phyloP scores from a whole-genome alignment of 805 yeast genomes.

The Myxozyma mucilagina region DNA sequence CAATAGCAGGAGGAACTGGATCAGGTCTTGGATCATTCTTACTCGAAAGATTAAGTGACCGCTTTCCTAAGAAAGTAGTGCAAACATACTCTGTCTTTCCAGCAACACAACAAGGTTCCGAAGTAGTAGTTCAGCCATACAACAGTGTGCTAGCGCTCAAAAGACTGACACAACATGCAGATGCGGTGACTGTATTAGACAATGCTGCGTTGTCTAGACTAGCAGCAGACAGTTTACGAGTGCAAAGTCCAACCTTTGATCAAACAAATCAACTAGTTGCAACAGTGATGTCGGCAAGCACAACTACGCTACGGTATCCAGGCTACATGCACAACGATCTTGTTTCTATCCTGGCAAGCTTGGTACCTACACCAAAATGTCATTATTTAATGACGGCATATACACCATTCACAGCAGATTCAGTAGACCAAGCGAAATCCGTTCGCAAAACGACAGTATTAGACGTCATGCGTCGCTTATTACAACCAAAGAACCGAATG shows the following conservation, averaged over 20 bases:
- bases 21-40: constrained; percentile 89
- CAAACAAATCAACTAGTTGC: constrained; percentile 86
- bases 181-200: constrained; percentile 85
- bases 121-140: constrained; percentile 98
- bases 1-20: constrained; percentile 99
- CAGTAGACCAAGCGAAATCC: constrained; percentile 58
- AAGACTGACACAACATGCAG: constrained; percentile 80
- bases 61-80: constrained; percentile 77
- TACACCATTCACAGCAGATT: constrained; percentile 74
- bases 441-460: constrained; percentile 73
- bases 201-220: constrained; percentile 78
- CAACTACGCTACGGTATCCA: constrained; percentile 89
- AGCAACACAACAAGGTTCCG: constrained; percentile 73
- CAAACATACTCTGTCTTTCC: constrained; percentile 90
- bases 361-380: constrained; percentile 82
- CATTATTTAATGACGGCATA: constrained; percentile 74
- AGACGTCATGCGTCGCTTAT: constrained; percentile 79
- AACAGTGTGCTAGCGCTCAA: constrained; percentile 81
- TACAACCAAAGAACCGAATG: constrained; percentile 77
- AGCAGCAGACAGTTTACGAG: constrained; percentile 62
- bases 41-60: constrained; percentile 74
- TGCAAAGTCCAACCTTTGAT: constrained; percentile 62
- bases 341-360: constrained; percentile 74
- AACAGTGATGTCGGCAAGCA: constrained; percentile 76
- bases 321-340: constrained; percentile 85